Conservation (phyloP, 345 rosid genomes). For the Orychophragmus violaceus region DNA sequence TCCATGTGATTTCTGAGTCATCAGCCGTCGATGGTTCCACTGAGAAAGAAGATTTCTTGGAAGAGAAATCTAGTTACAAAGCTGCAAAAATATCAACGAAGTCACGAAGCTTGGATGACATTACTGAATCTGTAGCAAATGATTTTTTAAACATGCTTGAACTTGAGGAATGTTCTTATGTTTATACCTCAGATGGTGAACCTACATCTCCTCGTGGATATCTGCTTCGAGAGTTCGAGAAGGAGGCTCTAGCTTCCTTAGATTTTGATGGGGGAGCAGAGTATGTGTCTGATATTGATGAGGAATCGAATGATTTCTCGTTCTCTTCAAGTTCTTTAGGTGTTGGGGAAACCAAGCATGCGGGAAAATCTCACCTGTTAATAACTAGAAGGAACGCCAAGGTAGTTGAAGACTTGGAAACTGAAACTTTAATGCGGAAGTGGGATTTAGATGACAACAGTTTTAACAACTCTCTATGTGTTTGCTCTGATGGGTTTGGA, state of each 20-base stretch:
- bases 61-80: conserved; percentile 39
- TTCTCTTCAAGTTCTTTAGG: conserved; percentile 31
- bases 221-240: conserved; percentile 69
- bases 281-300: conserved; percentile 17
- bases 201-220: conserved; percentile 79
- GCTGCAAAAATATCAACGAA: conserved; percentile 32
- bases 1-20: conserved; percentile 21
- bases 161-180: conserved; percentile 37
- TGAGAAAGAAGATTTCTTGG: conserved; percentile 29
- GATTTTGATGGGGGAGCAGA: conserved; percentile 32
- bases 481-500: conserved; percentile 66
- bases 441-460: conserved; percentile 56
- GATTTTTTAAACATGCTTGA: conserved; percentile 69
- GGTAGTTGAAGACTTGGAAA: conserved; percentile 60
- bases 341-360: conserved; percentile 35
- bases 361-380: conserved; percentile 29
- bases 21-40: conserved; percentile 23
- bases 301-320: conserved; percentile 34
- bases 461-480: conserved; percentile 38
- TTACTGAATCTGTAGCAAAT: conserved; percentile 53
- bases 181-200: conserved; percentile 37
- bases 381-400: conserved; percentile 46
- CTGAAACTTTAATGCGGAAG: conserved; percentile 53
- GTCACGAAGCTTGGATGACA: conserved; percentile 58
- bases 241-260: conserved; percentile 50